Evolutionary conservation across 768 basidiomycete species (phyloP).

Genomic region (Butyriboletus loyo): DNA sequence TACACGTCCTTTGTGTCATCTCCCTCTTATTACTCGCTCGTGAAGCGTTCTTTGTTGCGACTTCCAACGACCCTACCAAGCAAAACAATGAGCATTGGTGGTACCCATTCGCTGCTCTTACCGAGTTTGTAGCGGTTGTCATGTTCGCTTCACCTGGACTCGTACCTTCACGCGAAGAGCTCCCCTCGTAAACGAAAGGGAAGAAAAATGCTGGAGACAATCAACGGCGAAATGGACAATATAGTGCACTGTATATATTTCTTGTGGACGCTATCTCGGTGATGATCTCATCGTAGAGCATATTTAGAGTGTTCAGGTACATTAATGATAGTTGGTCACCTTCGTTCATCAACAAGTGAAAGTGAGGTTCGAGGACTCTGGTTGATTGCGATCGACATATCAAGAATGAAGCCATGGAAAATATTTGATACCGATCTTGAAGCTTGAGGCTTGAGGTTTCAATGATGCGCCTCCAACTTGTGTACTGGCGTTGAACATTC

Average conservation of each 20-base stretch:
- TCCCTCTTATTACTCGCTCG: conserved; percentile 26
- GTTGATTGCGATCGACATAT: background rate
- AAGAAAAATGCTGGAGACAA: background rate
- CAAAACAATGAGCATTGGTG: conserved; percentile 32
- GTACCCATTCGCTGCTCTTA: conserved; percentile 33
- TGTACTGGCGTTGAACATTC: too few species aligned
- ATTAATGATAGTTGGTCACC: background rate
- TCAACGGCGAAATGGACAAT: background rate
- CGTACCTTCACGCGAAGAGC: conserved; percentile 29
- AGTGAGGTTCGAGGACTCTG: too few species aligned
- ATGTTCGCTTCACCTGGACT: conserved; percentile 33
- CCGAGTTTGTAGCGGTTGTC: conserved; percentile 32
- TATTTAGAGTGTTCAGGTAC: background rate
- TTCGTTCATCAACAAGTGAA: background rate
- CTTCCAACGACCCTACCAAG: conserved; percentile 11
- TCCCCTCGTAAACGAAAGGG: conserved; percentile 15
- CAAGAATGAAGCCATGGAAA: background rate
- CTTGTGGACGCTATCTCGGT: background rate
- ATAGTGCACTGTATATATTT: background rate
- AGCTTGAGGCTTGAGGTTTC: too few species aligned
- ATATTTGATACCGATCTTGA: background rate
- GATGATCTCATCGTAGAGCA: background rate
- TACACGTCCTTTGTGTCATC: conserved; percentile 26
- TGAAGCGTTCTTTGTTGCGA: conserved; percentile 31
- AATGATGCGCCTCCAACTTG: too few species aligned